Base-by-base conservation (phyloP, 2,329 filamentous ascomycete genomes). In the Fusarium euwallaceae region DNA sequence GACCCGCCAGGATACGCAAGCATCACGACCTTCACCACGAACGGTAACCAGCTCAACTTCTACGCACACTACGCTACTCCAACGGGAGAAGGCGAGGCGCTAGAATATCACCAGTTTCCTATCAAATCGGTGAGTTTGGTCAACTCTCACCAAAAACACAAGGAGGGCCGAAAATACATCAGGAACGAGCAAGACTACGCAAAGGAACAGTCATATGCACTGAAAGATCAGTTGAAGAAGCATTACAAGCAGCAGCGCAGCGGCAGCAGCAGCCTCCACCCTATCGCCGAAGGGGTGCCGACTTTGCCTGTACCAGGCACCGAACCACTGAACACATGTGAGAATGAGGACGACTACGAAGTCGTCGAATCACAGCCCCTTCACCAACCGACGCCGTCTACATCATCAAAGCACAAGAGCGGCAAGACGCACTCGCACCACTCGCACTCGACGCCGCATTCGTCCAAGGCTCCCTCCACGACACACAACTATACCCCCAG, bases 121-220 rank as follows among this genome's bases (percentile, higher is more conserved):
- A 27, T 6, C 27, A 27, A 27, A 27, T 27, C 27, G 27, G 2
- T 27, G 27, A 27, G 27, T 27, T 27, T 27, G 27, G 27, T 27
- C 27, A 27, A 27, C 27, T 27, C 27, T 27, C 27, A 27, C 27
- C 27, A 27, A 27, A 0, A 27, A 27, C 27, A 27, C 27, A 27
- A 27, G 27, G 27, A 27, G 27, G 27, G 27, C 27, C 27, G 27
- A 27, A 27, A 27, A 27, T 27, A 27, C 27, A 27, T 27, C 27
- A 27, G 27, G 27, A 27, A 27, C 27, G 27, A 27, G 27, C 78
- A 80, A 48, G 77, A 80, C 22, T 41, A 67, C 41, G 76, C 75
- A 5, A 74, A 56, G 41, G 27, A 68, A 20, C 51, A 68, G 36
- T 74, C 75, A 1, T 55, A 58, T 32, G 71, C 48, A n/a, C 58